These are phyloP conservation scores for Cucurbita maxima DNA, from an alignment of 306 rosid genomes.

Conservation along the genomic window DNA sequence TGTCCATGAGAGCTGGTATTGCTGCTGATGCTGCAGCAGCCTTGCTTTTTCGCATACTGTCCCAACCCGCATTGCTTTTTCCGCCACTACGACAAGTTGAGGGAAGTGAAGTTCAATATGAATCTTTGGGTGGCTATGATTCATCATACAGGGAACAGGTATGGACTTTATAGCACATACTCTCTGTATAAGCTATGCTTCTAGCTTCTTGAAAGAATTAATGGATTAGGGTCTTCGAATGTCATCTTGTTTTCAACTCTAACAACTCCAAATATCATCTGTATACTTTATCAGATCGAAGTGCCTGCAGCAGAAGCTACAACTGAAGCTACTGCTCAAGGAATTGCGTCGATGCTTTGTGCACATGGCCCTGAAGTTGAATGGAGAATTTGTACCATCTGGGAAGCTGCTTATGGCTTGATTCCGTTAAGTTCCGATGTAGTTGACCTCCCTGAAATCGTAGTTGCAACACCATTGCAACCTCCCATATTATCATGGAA, in stretches of 20 bases:
- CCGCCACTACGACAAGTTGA: constrained; percentile 93
- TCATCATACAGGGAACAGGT: constrained; percentile 87
- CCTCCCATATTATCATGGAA: constrained; percentile 91
- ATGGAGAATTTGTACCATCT: constrained; percentile 97
- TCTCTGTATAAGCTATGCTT: not conserved
- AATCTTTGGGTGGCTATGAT: constrained; percentile 56
- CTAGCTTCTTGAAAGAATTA: not conserved
- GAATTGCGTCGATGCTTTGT: constrained; percentile 94
- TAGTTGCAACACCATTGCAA: constrained; percentile 86
- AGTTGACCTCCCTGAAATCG: constrained; percentile 91
- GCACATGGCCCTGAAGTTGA: constrained; percentile 99
- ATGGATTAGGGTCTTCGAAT: not conserved
- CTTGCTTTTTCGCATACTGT: constrained; percentile 83
- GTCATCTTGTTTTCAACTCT: not conserved
- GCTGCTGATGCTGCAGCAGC: constrained; percentile 99
- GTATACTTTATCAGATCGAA: constrained; percentile 48
- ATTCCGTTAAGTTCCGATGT: constrained; percentile 88
- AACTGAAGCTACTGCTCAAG: constrained; percentile 96
- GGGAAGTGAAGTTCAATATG: constrained; percentile 76
- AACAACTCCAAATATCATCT: not conserved
- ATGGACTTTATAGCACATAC: not conserved
- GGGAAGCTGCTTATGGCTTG: constrained; percentile 99
- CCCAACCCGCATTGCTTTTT: constrained; percentile 92
- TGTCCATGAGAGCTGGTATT: constrained; percentile 96
- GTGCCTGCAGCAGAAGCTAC: constrained; percentile 90